These are phyloP conservation scores for Penicillium angulare DNA, from an alignment of 495 filamentous ascomycete species.

Conservation along the genomic window DNA sequence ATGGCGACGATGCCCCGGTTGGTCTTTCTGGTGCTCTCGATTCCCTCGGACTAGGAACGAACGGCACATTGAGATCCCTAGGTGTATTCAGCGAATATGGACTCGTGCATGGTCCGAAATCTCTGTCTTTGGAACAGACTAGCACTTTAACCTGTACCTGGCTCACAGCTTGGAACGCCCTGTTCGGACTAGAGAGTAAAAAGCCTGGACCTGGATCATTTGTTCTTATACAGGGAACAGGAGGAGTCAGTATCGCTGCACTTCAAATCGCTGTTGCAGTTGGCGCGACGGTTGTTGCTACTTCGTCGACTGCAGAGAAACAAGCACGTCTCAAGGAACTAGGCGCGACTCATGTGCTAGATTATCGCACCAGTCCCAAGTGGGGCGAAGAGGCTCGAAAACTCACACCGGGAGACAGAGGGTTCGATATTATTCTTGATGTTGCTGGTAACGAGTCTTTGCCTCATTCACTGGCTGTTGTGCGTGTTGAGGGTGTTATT, in stretches of 20 bases:
- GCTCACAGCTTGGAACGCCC: slow-evolving; percentile 69
- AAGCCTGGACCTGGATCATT: slow-evolving; percentile 49
- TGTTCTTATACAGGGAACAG: background rate
- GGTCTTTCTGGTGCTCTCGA: background rate
- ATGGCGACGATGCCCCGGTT: too few species aligned
- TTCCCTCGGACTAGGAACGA: background rate
- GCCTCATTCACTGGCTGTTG: background rate
- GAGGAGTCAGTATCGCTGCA: background rate
- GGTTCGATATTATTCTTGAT: background rate
- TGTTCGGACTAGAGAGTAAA: slow-evolving; percentile 59
- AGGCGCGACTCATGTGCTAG: background rate
- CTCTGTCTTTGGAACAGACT: slow-evolving; percentile 55
- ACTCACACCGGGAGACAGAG: background rate
- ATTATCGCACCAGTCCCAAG: background rate
- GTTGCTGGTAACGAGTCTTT: background rate
- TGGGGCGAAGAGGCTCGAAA: background rate
- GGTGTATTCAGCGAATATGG: background rate
- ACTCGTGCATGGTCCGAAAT: slow-evolving; percentile 42
- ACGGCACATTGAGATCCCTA: background rate
- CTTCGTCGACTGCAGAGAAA: background rate
- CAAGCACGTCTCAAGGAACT: background rate
- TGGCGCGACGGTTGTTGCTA: background rate
- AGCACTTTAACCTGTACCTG: slow-evolving; percentile 63
- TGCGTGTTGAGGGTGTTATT: background rate
- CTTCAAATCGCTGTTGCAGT: background rate